Evolutionary conservation across 495 filamentous ascomycete species (phyloP).

Genomic region (Penicillium subrubescens): DNA sequence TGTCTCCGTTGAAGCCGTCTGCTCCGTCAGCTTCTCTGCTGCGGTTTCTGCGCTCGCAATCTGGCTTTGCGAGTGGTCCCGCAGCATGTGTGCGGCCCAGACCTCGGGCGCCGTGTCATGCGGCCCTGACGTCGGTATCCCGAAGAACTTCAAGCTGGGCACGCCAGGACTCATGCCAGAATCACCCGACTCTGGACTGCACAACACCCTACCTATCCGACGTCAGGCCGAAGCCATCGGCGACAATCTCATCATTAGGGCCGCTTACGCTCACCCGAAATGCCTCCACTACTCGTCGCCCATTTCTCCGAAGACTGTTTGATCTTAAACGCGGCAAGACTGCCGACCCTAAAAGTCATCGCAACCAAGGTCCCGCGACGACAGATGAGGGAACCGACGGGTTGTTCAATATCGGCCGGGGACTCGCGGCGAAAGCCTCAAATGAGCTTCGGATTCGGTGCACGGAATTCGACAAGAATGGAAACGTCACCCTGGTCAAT

Average conservation of each 20-base stretch:
- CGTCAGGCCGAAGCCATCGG: slow-evolving; percentile 15
- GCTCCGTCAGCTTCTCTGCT: slow-evolving; percentile 62
- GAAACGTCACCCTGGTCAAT: slow-evolving; percentile 92
- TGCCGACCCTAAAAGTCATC: slow-evolving; percentile 27
- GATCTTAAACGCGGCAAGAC: slow-evolving; percentile 40
- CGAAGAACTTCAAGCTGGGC: slow-evolving; percentile 31
- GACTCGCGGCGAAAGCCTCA: slow-evolving; percentile 67
- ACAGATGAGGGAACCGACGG: slow-evolving; percentile 43
- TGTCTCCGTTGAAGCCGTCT: slow-evolving; percentile 40
- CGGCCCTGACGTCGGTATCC: slow-evolving; percentile 17
- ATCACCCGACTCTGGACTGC: slow-evolving; percentile 14
- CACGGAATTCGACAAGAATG: slow-evolving; percentile 91
- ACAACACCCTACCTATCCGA: slow-evolving; percentile 8
- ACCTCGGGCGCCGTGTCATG: slow-evolving; percentile 9
- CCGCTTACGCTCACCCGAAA: slow-evolving; percentile 32
- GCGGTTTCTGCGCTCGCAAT: slow-evolving; percentile 63
- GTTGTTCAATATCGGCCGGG: slow-evolving; percentile 56
- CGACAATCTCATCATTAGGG: not conserved
- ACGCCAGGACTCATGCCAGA: slow-evolving; percentile 18
- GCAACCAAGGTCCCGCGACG: slow-evolving; percentile 26
- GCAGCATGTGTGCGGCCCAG: slow-evolving; percentile 28
- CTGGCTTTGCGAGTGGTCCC: slow-evolving; percentile 54
- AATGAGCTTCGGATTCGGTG: slow-evolving; percentile 84
- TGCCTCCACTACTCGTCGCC: slow-evolving; percentile 45
- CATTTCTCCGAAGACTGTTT: slow-evolving; percentile 60